Evolutionary conservation across 2,329 filamentous ascomycete genomes (phyloP).

Genomic region (Ophiostoma perfectum): DNA sequence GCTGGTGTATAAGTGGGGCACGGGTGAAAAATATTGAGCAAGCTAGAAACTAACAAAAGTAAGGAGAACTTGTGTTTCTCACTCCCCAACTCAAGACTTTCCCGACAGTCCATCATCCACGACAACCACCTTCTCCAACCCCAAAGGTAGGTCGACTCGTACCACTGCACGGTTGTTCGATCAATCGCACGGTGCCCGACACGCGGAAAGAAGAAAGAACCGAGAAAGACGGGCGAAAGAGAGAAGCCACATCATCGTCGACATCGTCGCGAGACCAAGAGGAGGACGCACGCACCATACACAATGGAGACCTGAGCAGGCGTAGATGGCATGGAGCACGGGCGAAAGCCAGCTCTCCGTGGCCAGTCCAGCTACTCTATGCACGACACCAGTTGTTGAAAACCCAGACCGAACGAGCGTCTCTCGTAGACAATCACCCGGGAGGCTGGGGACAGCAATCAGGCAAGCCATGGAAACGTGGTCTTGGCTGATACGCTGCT

Average conservation of each 20-base stretch:
- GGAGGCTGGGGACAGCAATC: constrained; percentile 61
- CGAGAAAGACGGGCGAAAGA: constrained; percentile 15
- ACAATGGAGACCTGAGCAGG: constrained; percentile 12
- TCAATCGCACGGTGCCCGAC: constrained; percentile 20
- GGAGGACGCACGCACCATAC: neutral
- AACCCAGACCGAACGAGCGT: constrained; percentile 17
- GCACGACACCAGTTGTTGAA: constrained; percentile 14
- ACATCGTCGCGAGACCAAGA: neutral
- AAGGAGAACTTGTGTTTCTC: constrained; percentile 12
- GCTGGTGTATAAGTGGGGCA: neutral
- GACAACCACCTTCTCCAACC: constrained; percentile 20
- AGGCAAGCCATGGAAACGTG: constrained; percentile 25
- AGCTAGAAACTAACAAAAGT: constrained; percentile 18
- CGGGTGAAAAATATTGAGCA: constrained; percentile 4
- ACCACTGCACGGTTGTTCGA: constrained; percentile 28
- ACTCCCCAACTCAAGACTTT: neutral
- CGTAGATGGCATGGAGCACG: neutral
- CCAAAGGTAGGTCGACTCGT: constrained; percentile 22
- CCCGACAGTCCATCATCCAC: constrained; percentile 15
- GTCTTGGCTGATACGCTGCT: constrained; percentile 54
- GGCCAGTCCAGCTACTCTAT: constrained; percentile 3
- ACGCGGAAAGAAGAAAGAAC: constrained; percentile 26
- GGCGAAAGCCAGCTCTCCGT: neutral
- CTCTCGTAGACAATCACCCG: constrained; percentile 16
- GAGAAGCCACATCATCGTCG: neutral